Evolutionary conservation across 2,329 filamentous ascomycete genomes (phyloP).

Genomic region (Penicillium sp.): DNA sequence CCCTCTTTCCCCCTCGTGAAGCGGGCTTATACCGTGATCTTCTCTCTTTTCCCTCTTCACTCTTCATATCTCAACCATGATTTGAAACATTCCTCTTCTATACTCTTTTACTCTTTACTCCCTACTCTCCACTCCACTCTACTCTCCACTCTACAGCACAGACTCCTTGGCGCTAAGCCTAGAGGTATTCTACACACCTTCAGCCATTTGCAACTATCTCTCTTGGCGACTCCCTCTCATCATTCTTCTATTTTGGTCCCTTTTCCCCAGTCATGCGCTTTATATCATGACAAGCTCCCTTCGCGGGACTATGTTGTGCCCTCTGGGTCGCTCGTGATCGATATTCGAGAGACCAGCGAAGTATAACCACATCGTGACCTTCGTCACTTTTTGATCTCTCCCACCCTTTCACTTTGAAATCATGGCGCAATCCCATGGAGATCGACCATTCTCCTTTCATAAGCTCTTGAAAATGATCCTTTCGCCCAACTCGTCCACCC

Average conservation of each 20-base stretch:
- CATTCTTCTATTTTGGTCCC: slow-evolving; percentile 5
- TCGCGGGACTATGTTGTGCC: slow-evolving; percentile 29
- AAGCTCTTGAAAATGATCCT: slow-evolving; percentile 44
- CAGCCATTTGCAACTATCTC: slow-evolving; percentile 15
- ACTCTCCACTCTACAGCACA: slow-evolving; percentile 4
- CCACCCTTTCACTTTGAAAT: slow-evolving; percentile 13
- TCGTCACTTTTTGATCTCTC: slow-evolving; percentile 13
- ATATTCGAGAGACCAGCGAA: slow-evolving; percentile 25
- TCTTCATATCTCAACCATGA: background rate
- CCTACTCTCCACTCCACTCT: slow-evolving; percentile 7
- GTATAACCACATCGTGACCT: slow-evolving; percentile 14
- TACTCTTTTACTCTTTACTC: background rate
- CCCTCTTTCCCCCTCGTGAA: slow-evolving; percentile 8
- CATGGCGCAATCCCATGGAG: slow-evolving; percentile 33
- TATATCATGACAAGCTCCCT: slow-evolving; percentile 44
- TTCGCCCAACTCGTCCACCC: slow-evolving; percentile 38
- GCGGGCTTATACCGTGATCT: slow-evolving; percentile 2
- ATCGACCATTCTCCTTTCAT: slow-evolving; percentile 36
- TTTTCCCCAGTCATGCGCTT: slow-evolving; percentile 32
- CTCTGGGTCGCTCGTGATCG: slow-evolving; percentile 30
- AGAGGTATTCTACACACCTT: slow-evolving; percentile 14
- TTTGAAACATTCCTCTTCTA: background rate
- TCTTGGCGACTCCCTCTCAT: slow-evolving; percentile 17
- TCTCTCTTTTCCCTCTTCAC: slow-evolving; percentile 1
- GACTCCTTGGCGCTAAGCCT: slow-evolving; percentile 13